Base-by-base conservation (phyloP, 768 basidiomycete species). In the Amanita subjunquillea region DNA sequence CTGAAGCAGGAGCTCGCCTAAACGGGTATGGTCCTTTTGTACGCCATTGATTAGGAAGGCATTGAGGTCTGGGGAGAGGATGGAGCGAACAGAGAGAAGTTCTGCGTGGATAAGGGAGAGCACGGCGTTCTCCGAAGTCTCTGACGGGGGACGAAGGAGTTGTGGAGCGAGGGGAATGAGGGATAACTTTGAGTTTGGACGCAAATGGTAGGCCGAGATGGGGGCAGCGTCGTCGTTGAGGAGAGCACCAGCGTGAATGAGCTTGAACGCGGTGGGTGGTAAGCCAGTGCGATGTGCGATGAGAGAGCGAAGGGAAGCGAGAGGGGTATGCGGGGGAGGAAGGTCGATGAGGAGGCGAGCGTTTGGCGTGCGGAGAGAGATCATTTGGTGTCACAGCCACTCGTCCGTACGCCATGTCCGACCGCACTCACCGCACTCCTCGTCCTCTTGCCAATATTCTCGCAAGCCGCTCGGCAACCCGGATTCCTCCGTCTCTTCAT, bases 241-340 rank as follows among this genome's bases (percentile, higher is more conserved):
- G 65, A 96, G 79, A 1, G 90, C 92, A 37, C 95, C 95, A 43
- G 86, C 80, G 69, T 87, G 84, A 57, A 98, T 82, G 61, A 98
- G 77, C 65, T 92, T 91, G 76, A 96, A 90, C 27, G 78, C 77
- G 57, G 76, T 61, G 27, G 68, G 65, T 0, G 85, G 79, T 10
- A 97, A 75, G 50, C 83, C 82, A 2, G 89, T 93, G 60, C 85
- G 80, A 4, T 83, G 75, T 12, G 89, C 83, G 48, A 96, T 70
- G 20, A 76, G 72, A 3, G 72, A 58, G 37, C 87, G 77, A 48
- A 94, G 66, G 6, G 68, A 67, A 23, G 71, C 70, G 44, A 93
- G 76, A 10, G 76, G 76, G 0, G 86, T 79, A 48, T 75, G 62
- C 17, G 73, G 78, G 0, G 81, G 75, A 2, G 88, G 85, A 4